phyloP scores from a whole-genome alignment of 768 basidiomycete genomes.

The Mycena metata region DNA sequence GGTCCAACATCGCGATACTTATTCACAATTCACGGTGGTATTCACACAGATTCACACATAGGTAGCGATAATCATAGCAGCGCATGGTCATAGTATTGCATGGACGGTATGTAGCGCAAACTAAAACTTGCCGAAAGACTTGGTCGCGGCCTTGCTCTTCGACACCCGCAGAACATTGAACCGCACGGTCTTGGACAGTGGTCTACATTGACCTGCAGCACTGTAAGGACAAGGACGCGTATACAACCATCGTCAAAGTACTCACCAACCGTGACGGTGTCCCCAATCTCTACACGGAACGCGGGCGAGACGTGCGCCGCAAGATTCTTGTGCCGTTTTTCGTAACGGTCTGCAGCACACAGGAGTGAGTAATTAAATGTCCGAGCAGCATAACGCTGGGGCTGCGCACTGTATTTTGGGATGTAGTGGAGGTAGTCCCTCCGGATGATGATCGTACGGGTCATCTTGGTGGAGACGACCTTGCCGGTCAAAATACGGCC shows the following conservation, averaged over 20 bases:
- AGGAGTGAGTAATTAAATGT: conserved; percentile 8
- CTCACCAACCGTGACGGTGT: conserved; percentile 94
- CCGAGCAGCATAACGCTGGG: not conserved
- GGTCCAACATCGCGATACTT: not conserved
- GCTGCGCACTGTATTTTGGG: conserved; percentile 93
- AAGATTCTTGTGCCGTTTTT: conserved; percentile 98
- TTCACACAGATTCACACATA: no score
- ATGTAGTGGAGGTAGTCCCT: conserved; percentile 96
- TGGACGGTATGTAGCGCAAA: conserved; percentile 42
- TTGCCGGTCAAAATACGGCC: conserved; percentile 98
- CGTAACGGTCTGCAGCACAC: conserved; percentile 85
- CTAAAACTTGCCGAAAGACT: conserved; percentile 96
- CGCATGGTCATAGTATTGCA: conserved; percentile 45
- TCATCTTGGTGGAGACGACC: conserved; percentile 99
- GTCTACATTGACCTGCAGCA: conserved; percentile 92
- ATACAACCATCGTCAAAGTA: conserved; percentile 37
- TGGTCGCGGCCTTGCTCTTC: conserved; percentile 91
- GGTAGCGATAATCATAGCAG: conserved; percentile 16
- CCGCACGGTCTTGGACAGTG: conserved; percentile 97
- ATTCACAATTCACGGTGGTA: no score
- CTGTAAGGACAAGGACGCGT: conserved; percentile 8
- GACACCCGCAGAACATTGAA: conserved; percentile 98
- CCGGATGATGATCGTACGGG: conserved; percentile 97
- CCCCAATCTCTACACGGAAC: conserved; percentile 97
- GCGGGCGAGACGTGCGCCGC: conserved; percentile 97